A percentile compares a stretch with the other conserved stretches of the same genome.
Evolutionary conservation across 805 yeast species (phyloP).

Genomic region (Grigorovia yakushimaensis): DNA sequence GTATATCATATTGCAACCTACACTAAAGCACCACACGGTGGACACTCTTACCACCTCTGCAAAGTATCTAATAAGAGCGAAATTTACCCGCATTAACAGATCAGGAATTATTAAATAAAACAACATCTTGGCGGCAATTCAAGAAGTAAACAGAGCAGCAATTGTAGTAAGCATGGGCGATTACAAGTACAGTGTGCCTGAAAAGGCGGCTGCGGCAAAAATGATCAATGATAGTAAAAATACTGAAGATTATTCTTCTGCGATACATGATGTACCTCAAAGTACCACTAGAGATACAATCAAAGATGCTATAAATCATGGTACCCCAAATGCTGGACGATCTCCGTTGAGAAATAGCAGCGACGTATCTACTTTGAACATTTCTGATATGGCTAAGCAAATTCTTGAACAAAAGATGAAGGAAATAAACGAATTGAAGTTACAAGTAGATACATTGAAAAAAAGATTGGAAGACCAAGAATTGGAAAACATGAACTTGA

Average conservation of each 20-base stretch:
- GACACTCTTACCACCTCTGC: too few relatives aligned
- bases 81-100: background rate
- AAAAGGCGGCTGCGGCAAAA: background rate
- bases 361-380: too few relatives aligned
- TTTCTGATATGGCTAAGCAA: too few relatives aligned
- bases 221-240: background rate
- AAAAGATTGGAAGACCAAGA: background rate
- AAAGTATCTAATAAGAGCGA: too few relatives aligned
- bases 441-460: background rate
- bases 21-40: too few relatives aligned
- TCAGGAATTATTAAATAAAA: background rate
- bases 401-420: too few relatives aligned
- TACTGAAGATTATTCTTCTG: background rate
- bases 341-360: too few relatives aligned
- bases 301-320: background rate
- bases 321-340: too few relatives aligned
- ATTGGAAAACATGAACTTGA: background rate
- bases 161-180: background rate
- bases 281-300: background rate
- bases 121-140: background rate
- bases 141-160: background rate
- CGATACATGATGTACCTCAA: background rate
- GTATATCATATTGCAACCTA: background rate
- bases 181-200: background rate
- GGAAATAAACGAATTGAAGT: background rate